phyloP scores from a whole-genome alignment of 78 protist genomes.

The Dictyostelium intermedium region DNA sequence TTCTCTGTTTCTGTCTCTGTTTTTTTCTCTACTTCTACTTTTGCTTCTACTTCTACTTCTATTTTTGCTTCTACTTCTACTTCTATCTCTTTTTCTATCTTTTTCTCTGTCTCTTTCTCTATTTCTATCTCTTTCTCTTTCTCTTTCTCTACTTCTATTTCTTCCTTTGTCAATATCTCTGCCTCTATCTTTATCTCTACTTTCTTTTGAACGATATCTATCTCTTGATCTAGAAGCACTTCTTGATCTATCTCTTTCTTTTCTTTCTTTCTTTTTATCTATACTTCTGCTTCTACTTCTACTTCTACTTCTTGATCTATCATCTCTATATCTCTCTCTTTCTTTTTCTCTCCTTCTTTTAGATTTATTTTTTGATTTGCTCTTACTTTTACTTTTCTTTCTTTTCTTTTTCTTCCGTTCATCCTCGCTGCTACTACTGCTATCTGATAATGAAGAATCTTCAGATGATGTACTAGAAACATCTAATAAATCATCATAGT shows the following conservation, averaged over 20 bases:
- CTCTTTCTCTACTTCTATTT: not conserved
- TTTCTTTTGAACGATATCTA: not conserved
- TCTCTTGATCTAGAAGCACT: conserved; percentile 6
- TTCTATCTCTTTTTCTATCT: not conserved
- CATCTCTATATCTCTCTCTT: conserved; percentile 22
- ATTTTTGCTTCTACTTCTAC: not conserved
- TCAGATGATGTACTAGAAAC: conserved; percentile 62
- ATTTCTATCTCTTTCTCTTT: conserved; percentile 21
- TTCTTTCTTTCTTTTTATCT: not conserved
- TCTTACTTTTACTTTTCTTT: conserved; percentile 8
- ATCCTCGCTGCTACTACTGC: conserved; percentile 29
- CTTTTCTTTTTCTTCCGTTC: not conserved
- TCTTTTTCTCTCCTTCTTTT: not conserved
- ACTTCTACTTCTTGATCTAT: not conserved
- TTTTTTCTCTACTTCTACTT: not conserved
- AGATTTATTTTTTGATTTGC: not conserved
- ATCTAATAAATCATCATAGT: conserved; percentile 53
- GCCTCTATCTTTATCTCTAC: not conserved
- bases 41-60: not conserved
- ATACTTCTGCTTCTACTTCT: not conserved
- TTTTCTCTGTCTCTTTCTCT: not conserved
- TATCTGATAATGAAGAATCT: conserved; percentile 21
- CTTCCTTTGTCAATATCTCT: not conserved
- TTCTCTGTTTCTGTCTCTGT: not conserved
- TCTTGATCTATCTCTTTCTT: not conserved